These are phyloP conservation scores for Tulasnella sp. DNA, from an alignment of 768 basidiomycete species.

Conservation along the genomic window DNA sequence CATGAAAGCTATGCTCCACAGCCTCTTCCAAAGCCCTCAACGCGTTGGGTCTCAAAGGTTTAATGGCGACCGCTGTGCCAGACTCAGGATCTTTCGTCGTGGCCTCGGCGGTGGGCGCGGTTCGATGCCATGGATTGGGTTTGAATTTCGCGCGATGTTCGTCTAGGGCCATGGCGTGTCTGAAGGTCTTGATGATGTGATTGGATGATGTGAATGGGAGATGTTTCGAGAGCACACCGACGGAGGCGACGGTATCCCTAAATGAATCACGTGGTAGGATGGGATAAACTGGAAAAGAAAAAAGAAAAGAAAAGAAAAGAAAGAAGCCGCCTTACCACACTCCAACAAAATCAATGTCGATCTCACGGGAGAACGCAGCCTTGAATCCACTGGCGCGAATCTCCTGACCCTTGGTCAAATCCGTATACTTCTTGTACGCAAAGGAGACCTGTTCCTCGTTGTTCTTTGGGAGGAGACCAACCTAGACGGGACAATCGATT, in stretches of 20 bases:
- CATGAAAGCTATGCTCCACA: no score
- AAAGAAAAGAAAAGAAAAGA: neutral
- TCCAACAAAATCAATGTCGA: conserved; percentile 21
- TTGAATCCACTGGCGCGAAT: conserved; percentile 20
- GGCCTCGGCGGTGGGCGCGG: neutral
- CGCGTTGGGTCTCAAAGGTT: neutral
- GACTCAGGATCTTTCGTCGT: neutral
- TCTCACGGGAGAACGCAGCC: conserved; percentile 18
- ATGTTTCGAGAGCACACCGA: conserved; percentile 19
- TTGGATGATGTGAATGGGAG: conserved; percentile 22
- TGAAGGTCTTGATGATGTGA: conserved; percentile 20
- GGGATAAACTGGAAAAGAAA: conserved; percentile 17
- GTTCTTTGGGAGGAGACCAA: conserved; percentile 4
- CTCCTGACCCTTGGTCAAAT: conserved; percentile 1
- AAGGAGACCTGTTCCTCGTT: conserved; percentile 10
- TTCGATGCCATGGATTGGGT: conserved; percentile 14
- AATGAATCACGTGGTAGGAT: conserved; percentile 20
- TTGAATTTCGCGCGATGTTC: conserved; percentile 17
- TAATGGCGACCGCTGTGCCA: neutral
- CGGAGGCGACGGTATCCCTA: conserved; percentile 23
- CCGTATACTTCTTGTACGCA: conserved; percentile 10
- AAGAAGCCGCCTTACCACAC: conserved; percentile 15
- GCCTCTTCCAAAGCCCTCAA: no score
- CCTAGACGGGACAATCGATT: neutral
- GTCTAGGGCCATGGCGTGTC: conserved; percentile 20